A percentile compares a stretch with the other conserved stretches of the same genome.
Conservation (phyloP, 2,329 filamentous ascomycete genomes). For the Cylindrodendrum hubeiense region DNA sequence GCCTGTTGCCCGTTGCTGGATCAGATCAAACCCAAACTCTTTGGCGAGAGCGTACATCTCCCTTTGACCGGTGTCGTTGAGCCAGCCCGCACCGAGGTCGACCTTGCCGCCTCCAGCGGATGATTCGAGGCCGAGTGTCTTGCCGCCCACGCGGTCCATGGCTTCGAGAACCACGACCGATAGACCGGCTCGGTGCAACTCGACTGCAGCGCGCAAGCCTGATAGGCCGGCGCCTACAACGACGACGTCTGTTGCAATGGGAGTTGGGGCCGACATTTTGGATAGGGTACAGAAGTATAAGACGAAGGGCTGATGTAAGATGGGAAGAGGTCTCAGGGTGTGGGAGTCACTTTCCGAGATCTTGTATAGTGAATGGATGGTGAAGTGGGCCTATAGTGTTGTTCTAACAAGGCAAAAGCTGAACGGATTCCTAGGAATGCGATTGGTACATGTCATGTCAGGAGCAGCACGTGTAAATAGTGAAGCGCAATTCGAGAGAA, state of each 20-base stretch:
- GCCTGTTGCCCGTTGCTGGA: constrained; percentile 32
- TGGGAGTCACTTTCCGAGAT: too few relatives aligned
- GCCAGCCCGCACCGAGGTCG: constrained; percentile 42
- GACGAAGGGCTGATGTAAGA: too few relatives aligned
- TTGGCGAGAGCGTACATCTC: constrained; percentile 34
- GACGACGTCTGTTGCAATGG: constrained; percentile 14
- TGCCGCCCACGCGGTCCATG: constrained; percentile 62
- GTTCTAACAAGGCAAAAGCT: too few relatives aligned
- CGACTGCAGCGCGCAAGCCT: constrained; percentile 50
- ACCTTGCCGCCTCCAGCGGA: constrained; percentile 22
- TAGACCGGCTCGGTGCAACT: constrained; percentile 50
- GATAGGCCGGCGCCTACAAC: constrained; percentile 47
- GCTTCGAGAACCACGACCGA: constrained; percentile 60
- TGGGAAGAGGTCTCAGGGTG: too few relatives aligned
- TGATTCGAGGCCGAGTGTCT: constrained; percentile 42
- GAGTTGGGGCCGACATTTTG: too few relatives aligned
- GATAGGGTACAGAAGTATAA: too few relatives aligned
- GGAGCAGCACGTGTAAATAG: too few relatives aligned
- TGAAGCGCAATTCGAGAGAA: too few relatives aligned
- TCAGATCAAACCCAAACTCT: constrained; percentile 32
- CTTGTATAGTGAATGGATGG: too few relatives aligned
- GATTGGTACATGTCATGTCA: too few relatives aligned
- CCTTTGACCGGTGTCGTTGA: constrained; percentile 39
- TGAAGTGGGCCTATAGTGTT: too few relatives aligned
- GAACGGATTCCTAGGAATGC: too few relatives aligned